A percentile compares a stretch with the other conserved stretches of the same genome.
These are phyloP conservation scores for Neurospora sp. DNA, from an alignment of 495 filamentous ascomycete genomes.

Conservation along the genomic window DNA sequence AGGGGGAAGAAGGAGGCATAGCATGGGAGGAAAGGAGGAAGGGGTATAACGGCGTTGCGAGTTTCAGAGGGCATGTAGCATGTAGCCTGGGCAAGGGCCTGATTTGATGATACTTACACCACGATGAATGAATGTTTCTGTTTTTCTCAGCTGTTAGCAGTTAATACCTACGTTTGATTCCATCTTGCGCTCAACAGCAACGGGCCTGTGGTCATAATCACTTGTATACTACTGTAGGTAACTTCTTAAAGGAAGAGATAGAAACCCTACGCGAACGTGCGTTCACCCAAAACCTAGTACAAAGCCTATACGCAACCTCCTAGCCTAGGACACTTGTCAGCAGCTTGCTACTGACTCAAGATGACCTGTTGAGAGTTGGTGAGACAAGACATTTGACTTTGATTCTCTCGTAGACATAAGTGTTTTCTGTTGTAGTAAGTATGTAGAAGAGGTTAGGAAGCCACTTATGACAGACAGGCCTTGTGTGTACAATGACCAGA, in stretches of 20 bases:
- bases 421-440: too few species aligned
- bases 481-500: not conserved
- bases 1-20: not conserved
- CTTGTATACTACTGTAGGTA: not conserved
- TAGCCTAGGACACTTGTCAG: not conserved
- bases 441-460: too few species aligned
- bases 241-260: not conserved
- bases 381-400: too few species aligned
- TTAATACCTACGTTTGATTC: not conserved
- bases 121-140: not conserved
- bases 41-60: not conserved
- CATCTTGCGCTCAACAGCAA: not conserved
- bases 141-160: not conserved
- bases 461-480: not conserved
- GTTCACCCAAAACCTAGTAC: not conserved
- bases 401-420: too few species aligned
- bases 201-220: not conserved
- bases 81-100: not conserved
- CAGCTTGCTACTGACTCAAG: not conserved
- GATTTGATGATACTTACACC: not conserved
- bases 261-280: not conserved
- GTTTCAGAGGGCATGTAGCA: not conserved
- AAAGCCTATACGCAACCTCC: not conserved
- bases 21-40: not conserved
- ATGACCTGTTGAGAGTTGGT: not conserved